Evolutionary conservation across 2,329 filamentous ascomycete genomes (phyloP).

Genomic region (Xylariaceae sp.): DNA sequence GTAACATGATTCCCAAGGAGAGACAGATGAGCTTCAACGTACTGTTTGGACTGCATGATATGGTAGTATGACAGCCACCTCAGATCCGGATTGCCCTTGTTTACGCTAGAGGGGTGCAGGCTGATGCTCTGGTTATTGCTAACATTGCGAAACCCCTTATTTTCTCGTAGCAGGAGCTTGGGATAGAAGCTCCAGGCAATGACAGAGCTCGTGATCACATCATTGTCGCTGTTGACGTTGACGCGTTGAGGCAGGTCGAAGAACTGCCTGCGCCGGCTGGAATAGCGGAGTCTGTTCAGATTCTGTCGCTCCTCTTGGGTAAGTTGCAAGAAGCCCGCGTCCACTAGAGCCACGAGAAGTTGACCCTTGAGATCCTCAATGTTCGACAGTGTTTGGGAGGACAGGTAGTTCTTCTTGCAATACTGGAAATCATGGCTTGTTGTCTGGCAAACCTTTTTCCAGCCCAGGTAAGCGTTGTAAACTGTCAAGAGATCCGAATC

Average conservation of each 20-base stretch:
- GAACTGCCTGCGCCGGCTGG: constrained; percentile 64
- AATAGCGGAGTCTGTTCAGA: constrained; percentile 64
- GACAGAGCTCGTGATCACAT: constrained; percentile 71
- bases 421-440: constrained; percentile 77
- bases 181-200: constrained; percentile 96
- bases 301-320: constrained; percentile 65
- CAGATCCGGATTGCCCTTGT: constrained; percentile 62
- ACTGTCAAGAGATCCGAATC: constrained; percentile 90
- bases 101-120: constrained; percentile 83
- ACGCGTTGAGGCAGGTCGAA: constrained; percentile 75
- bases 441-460: constrained; percentile 75
- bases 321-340: constrained; percentile 75
- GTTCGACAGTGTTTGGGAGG: constrained; percentile 77
- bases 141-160: constrained; percentile 82
- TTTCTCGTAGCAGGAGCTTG: constrained; percentile 76
- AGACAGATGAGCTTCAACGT: constrained; percentile 36
- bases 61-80: constrained; percentile 93
- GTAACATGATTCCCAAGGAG: constrained; percentile 3
- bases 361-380: constrained; percentile 97
- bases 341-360: constrained; percentile 75
- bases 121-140: constrained; percentile 88
- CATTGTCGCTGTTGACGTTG: constrained; percentile 72
- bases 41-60: constrained; percentile 88
- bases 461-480: constrained; percentile 88
- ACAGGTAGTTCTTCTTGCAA: constrained; percentile 91